Base-by-base conservation (phyloP, 2,329 filamentous ascomycete genomes). In the Diaporthe capsici region DNA sequence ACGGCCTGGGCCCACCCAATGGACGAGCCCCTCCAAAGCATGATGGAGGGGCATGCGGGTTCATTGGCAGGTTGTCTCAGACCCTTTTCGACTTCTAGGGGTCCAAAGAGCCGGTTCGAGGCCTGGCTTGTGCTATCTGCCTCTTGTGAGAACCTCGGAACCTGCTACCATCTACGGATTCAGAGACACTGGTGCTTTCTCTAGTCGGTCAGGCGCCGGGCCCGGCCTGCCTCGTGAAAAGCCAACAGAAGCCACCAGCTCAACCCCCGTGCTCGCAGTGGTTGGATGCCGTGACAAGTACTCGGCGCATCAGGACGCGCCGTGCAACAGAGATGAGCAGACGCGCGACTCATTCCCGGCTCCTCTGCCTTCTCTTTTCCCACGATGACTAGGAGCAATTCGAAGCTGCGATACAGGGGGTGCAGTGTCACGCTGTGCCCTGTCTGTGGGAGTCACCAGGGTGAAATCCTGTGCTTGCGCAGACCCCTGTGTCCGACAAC, bases 221-320 rank as follows among this genome's bases (percentile, higher is more conserved):
- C 31, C 34, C 65, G 34, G 22, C 49, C 31, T 39, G 47, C 65
- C 47, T 68, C 22, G 13, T n/a, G 1, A 39, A 28, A 67, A 51
- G 28, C 58, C 74, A 76, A 60, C 73, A 25, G 61, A 34, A 34
- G 63, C 57, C 57, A 53, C 49, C 39, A 22, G 63, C 37, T 49
- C 25, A 31, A 67, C 37, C 73, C 78, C 68, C 78, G 78, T 79
- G 78, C 73, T 7, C 72, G 42, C 17, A 39, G 71, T 77, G 78
- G 63, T 79, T 79, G 78, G 78, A 44, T 67, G 58, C 55, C 67
- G 65, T 71, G 65, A n/a, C 37, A 60, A 25, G 5, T 15, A n/a
- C 15, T 34, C 20, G 28, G n/a, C n/a, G 13, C 39, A 53, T 42
- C 31, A 53, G 49, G 47, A 68, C 65, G 28, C 47, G 44, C 31